Evolutionary conservation across 345 rosid species (phyloP).

Genomic region (Acer saccharum): DNA sequence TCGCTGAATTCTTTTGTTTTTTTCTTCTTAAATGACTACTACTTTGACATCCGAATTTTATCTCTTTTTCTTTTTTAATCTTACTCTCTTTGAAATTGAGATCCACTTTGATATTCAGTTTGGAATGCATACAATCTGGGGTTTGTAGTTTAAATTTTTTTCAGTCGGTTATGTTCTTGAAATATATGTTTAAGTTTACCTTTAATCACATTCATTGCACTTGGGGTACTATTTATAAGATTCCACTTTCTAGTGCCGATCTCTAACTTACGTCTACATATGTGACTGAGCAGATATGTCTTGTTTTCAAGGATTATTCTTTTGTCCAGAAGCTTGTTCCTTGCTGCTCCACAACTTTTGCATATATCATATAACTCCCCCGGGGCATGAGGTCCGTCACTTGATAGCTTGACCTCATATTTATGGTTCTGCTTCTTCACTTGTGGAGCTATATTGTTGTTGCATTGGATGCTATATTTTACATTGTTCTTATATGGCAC

Average conservation of each 20-base stretch:
- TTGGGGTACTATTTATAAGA: background rate
- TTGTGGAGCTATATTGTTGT: constrained; percentile 8
- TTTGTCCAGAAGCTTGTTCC: constrained; percentile 87
- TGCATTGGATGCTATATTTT: constrained; percentile 29
- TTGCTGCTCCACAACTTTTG: constrained; percentile 94
- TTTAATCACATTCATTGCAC: background rate
- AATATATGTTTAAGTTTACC: constrained; percentile 1
- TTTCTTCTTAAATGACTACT: background rate
- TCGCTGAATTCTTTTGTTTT: background rate
- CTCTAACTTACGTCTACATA: constrained; percentile 16
- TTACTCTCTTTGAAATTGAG: constrained; percentile 2
- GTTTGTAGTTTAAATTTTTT: background rate
- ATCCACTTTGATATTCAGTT: constrained; percentile 1
- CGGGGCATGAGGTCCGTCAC: constrained; percentile 94
- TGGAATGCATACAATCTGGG: background rate
- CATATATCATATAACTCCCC: constrained; percentile 94
- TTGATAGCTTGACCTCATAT: constrained; percentile 17
- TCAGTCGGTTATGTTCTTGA: background rate
- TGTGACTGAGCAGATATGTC: constrained; percentile 66
- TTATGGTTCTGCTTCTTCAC: background rate
- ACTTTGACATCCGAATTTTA: background rate
- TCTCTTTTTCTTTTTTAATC: background rate
- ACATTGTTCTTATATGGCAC: constrained; percentile 50
- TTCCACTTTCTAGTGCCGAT: background rate
- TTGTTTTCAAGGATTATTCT: constrained; percentile 88